Conservation (phyloP, 2,329 filamentous ascomycete species). For the Sarocladium kiliense region DNA sequence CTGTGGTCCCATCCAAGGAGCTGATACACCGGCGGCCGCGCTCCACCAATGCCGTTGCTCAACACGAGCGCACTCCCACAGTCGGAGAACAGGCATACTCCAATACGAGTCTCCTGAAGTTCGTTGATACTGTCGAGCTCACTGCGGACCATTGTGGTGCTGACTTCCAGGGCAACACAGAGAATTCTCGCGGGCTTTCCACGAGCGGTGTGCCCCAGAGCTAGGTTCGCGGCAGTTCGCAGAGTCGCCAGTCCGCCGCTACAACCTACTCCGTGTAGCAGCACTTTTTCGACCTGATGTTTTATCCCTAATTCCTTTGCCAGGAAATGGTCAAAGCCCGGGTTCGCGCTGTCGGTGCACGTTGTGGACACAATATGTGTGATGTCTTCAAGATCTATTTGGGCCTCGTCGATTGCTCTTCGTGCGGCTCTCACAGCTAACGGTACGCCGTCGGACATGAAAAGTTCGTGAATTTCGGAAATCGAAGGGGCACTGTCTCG, state of each 20-base stretch:
- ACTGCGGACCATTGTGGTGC: conserved; percentile 55
- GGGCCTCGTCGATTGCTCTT: conserved; percentile 52
- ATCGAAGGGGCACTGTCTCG: conserved; percentile 46
- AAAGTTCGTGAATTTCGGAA: conserved; percentile 47
- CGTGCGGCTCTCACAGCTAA: conserved; percentile 49
- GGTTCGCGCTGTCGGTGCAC: conserved; percentile 65
- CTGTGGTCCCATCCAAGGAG: conserved; percentile 62
- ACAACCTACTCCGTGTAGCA: conserved; percentile 63
- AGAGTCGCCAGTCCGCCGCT: conserved; percentile 58
- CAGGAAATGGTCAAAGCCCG: conserved; percentile 63
- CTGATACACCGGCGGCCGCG: conserved; percentile 46
- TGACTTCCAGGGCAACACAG: conserved; percentile 60
- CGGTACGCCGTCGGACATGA: conserved; percentile 53
- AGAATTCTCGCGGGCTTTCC: conserved; percentile 57
- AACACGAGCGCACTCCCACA: conserved; percentile 62
- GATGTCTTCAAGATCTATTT: conserved; percentile 44
- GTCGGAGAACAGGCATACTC: conserved; percentile 63
- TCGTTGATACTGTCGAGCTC: conserved; percentile 60
- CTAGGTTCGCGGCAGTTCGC: conserved; percentile 61
- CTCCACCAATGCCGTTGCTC: conserved; percentile 55
- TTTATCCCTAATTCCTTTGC: conserved; percentile 52
- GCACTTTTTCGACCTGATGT: conserved; percentile 56
- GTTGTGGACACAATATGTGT: conserved; percentile 65
- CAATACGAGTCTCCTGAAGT: conserved; percentile 57
- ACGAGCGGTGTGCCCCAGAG: conserved; percentile 55